These are phyloP conservation scores for Metschnikowia borealis DNA, from an alignment of 805 yeast genomes.

Conservation along the genomic window DNA sequence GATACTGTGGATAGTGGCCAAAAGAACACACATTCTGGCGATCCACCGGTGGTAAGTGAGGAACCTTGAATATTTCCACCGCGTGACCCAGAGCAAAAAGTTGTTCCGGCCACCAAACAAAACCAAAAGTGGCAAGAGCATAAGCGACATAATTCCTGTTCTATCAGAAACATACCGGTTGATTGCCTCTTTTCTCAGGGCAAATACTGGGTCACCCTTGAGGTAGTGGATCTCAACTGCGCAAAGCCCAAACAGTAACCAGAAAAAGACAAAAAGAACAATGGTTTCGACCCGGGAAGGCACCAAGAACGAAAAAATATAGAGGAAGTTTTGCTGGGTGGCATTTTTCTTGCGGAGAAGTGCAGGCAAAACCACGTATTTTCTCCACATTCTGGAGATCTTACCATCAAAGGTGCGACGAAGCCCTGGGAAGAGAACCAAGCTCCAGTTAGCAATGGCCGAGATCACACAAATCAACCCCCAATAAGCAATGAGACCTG, in stretches of 20 bases:
- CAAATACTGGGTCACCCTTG: conserved; percentile 8
- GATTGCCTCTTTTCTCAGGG: conserved; percentile 2
- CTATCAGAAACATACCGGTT: conserved; percentile 16
- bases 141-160: conserved; percentile 11
- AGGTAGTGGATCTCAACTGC: conserved; percentile 10
- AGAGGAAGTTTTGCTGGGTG: conserved; percentile 4
- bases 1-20: conserved; percentile 13
- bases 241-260: conserved; percentile 12
- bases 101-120: conserved; percentile 19
- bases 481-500: conserved; percentile 49
- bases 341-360: conserved; percentile 15
- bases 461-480: conserved; percentile 40
- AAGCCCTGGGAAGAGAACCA: conserved; percentile 36
- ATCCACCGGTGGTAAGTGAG: conserved; percentile 17
- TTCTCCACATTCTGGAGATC: conserved; percentile 22
- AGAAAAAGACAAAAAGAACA: conserved; percentile 19
- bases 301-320: conserved; percentile 23
- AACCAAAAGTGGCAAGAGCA: conserved; percentile 14
- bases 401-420: conserved; percentile 28
- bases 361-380: conserved; percentile 28
- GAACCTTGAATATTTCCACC: conserved; percentile 16
- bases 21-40: conserved; percentile 11
- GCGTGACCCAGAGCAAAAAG: conserved; percentile 16
- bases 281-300: conserved; percentile 29
- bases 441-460: conserved; percentile 39